Percentiles rank a stretch among this genome's conserved stretches.
Conservation (phyloP, 2,329 filamentous ascomycete genomes). For the Fusarium sp. region DNA sequence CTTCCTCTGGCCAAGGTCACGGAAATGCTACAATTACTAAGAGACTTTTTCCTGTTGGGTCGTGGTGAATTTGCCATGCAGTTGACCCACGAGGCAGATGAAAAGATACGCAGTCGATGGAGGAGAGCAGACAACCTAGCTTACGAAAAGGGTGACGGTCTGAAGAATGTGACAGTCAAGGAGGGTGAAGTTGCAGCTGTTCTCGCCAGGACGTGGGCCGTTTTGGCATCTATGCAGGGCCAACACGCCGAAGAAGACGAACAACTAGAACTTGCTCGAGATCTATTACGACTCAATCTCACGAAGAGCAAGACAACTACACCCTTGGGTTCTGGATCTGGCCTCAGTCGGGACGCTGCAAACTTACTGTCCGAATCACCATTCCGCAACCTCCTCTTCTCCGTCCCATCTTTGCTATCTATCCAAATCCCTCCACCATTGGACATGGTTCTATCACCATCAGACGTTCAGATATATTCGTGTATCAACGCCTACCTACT, state of each 20-base stretch:
- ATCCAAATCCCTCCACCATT: constrained; percentile 83
- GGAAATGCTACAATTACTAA: constrained; percentile 81
- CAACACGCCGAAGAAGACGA: constrained; percentile 84
- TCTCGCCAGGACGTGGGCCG: constrained; percentile 83
- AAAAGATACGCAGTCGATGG: constrained; percentile 81
- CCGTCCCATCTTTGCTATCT: constrained; percentile 77
- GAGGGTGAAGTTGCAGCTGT: constrained; percentile 88
- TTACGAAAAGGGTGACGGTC: constrained; percentile 67
- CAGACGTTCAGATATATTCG: constrained; percentile 85
- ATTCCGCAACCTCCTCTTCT: constrained; percentile 88
- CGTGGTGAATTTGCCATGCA: constrained; percentile 93
- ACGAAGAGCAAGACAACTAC: constrained; percentile 63
- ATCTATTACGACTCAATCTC: constrained; percentile 78
- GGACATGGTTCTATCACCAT: constrained; percentile 85
- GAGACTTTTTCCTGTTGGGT: constrained; percentile 89
- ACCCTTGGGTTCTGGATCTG: constrained; percentile 56
- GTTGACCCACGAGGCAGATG: constrained; percentile 87
- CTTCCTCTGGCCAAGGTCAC: constrained; percentile 83
- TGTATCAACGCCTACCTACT: constrained; percentile 90
- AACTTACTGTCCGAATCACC: constrained; percentile 64
- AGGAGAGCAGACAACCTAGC: constrained; percentile 72
- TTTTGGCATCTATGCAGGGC: constrained; percentile 81
- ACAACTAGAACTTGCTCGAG: constrained; percentile 84
- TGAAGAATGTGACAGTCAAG: constrained; percentile 75
- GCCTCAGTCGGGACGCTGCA: constrained; percentile 52